These are phyloP conservation scores for Lablab purpureus DNA, from an alignment of 306 rosid species.

Conservation along the genomic window DNA sequence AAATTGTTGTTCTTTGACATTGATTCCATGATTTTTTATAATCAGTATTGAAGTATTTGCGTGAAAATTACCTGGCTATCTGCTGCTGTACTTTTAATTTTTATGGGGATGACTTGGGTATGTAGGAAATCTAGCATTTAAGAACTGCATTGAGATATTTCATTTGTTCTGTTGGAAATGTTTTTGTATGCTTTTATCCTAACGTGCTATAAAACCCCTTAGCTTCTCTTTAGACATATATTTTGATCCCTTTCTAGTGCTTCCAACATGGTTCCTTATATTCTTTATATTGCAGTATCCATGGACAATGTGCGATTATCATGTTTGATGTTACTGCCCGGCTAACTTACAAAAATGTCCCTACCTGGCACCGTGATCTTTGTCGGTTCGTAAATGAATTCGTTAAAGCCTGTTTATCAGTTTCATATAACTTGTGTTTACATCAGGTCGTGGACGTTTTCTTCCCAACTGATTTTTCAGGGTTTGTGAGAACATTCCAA, in stretches of 20 bases:
- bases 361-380: slow-evolving; percentile 78
- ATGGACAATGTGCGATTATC: slow-evolving; percentile 70
- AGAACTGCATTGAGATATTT: not conserved
- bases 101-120: no score
- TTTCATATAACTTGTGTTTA: not conserved
- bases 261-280: not conserved
- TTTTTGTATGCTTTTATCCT: not conserved
- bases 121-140: no score
- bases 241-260: not conserved
- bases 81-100: not conserved
- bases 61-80: not conserved
- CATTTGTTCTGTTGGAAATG: not conserved
- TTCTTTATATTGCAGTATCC: slow-evolving; percentile 54
- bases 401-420: not conserved
- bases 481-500: slow-evolving; percentile 74
- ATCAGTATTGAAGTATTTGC: not conserved
- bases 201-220: not conserved
- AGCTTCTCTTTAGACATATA: no score
- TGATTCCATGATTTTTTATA: not conserved
- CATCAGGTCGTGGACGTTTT: not conserved
- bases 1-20: not conserved
- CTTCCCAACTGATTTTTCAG: slow-evolving; percentile 41
- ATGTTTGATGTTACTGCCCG: slow-evolving; percentile 74
- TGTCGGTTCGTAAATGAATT: slow-evolving; percentile 53
- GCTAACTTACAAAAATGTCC: slow-evolving; percentile 65